Conservation (phyloP, 192 early-diverging fungal species). For the Linnemannia schmuckeri region DNA sequence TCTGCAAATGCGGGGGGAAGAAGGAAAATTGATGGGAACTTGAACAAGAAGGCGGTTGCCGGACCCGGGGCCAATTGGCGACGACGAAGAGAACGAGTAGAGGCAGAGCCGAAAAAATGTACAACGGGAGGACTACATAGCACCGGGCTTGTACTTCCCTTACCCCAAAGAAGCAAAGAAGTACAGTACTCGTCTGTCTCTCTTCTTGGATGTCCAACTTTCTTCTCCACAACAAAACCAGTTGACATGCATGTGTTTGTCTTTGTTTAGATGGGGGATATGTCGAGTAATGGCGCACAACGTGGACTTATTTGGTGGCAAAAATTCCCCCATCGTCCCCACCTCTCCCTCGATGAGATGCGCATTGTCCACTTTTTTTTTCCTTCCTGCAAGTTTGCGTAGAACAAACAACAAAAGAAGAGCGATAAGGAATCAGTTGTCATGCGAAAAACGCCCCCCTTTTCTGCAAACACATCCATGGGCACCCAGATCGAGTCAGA, state of each 20-base stretch:
- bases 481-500: too few relatives aligned
- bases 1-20: not conserved
- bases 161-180: not conserved
- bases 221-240: not conserved
- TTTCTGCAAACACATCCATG: not conserved
- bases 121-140: not conserved
- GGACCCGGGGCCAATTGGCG: constrained; percentile 1
- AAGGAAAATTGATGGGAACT: not conserved
- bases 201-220: not conserved
- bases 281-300: too few relatives aligned
- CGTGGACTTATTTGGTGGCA: not conserved
- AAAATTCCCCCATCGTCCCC: not conserved
- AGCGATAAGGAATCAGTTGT: not conserved
- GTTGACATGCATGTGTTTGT: not conserved
- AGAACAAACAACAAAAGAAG: not conserved
- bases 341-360: not conserved
- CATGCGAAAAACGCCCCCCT: not conserved
- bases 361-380: constrained; percentile 1
- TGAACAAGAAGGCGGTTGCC: not conserved
- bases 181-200: not conserved
- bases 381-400: not conserved
- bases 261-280: too few relatives aligned
- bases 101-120: not conserved
- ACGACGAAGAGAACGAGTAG: not conserved
- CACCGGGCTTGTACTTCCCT: not conserved